Base-by-base conservation (phyloP, 441 rosid species). In the Euphorbia schlechtendalii region DNA sequence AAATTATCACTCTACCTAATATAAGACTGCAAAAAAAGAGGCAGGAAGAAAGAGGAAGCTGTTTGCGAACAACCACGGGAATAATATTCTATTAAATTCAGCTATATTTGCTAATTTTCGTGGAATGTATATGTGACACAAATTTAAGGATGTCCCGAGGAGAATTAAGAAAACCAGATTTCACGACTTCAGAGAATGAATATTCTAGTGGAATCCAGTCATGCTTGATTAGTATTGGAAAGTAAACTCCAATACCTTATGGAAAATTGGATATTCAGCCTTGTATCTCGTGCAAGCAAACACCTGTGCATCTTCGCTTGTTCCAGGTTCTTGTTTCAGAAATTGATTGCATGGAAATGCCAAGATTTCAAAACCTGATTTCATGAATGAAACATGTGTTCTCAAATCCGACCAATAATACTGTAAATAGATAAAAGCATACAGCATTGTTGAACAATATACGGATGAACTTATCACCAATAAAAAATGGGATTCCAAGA, bases 321-420 rank as follows among this genome's bases (percentile, higher is more conserved):
- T 80, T 63, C 94, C 96, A 30, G 96, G 98, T 69, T 92, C 98
- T 77, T 92, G 98, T 51, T 81, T 63, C 7, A 80, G 77, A 73
- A 92, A 92, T 76, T 92, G 98, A 78, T 92, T 92, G 82, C 98
- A 94, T 1, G 99, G 99, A 77, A 94, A 90, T 51, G 96, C 96
- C 69, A 94, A 77, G 70, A 94, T 78, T 84, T 94, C 99, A 57
- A 94, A 73, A 21, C 92, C 99, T 94, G 81, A 25, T 4, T 59
- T 40, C 62, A 54, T 15, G 46, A n/a, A 48, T 46, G 22, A 24
- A 63, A 24, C 30, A 48, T 15, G 3, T 13, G n/a, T 36, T 36
- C 28, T 59, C 62, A 59, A 11, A 17, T 46, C 21, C 40, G 43
- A 53, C 24, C 17, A 15, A 53, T 20, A 28, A 18, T 51, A 59